Evolutionary conservation across 805 yeast species (phyloP), one percentile per base, ranked within the genome.

Genomic region (Hanseniaspora jakobsenii): DNA sequence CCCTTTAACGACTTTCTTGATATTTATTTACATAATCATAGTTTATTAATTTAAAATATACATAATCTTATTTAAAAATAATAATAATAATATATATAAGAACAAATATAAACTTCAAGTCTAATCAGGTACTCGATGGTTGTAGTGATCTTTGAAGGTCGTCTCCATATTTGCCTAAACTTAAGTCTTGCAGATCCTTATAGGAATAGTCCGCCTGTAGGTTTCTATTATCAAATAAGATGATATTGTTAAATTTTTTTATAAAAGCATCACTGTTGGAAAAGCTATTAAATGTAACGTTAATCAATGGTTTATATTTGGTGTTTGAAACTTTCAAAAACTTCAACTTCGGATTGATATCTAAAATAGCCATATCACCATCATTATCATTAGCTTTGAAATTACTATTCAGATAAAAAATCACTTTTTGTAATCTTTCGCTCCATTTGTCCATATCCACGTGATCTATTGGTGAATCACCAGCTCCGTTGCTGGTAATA

Each of bases 191-290:
- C 66, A 51, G 54, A 46, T 73, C 75, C 59, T 82, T 84, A 54
- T 68, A 75, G 0, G 95, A 91, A 56, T 85, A 86, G 26, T 72
- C 72, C 2, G 87, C 65, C 2, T 61, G 58, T 5, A 84, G 65
- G 23, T 71, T 72, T 48, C 67, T 67, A 57, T 83, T 85, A 75
- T 82, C 73, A 13, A 91, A 63, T 47, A 73, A 66, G 45, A 75
- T 77, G 2, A 80, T 78, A 51, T 82, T 67, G 77, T 89, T 70
- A 18, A 26, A 35, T 42, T 72, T 72, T 23, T 66, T 70, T 5
- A 86, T 66, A 0, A 91, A 96, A 19, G 56, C 55, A 58, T 89
- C 95, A 41, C 89, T 72, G 32, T 74, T 65, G 12, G 71, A 78
- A 53, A 81, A 84, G 44, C 68, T 72, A 32, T 69, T 76, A 57